Evolutionary conservation across 345 rosid genomes (phyloP).

Genomic region (Cardamine chenopodiifolia): DNA sequence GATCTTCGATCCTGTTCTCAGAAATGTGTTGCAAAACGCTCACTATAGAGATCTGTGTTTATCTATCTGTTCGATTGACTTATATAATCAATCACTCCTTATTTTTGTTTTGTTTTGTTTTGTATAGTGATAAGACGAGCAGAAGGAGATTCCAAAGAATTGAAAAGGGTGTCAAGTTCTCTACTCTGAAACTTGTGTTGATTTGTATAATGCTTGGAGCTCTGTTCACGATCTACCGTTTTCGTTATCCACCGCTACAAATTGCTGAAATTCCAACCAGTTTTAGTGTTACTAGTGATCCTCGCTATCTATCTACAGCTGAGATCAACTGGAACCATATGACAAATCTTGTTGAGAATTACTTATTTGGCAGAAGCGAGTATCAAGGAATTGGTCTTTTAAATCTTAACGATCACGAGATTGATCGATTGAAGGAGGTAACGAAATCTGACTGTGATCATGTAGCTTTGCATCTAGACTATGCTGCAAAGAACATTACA

Average conservation of each 20-base stretch:
- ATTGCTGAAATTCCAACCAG: constrained; percentile 56
- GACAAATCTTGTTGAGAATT: constrained; percentile 51
- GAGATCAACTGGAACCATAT: constrained; percentile 70
- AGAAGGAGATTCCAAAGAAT: constrained; percentile 54
- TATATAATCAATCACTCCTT: constrained; percentile 5
- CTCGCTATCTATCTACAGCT: constrained; percentile 58
- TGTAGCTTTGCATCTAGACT: constrained; percentile 56
- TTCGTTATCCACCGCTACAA: constrained; percentile 65
- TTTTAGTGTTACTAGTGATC: constrained; percentile 51
- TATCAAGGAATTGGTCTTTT: constrained; percentile 76
- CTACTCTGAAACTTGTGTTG: constrained; percentile 57
- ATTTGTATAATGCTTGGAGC: constrained; percentile 58
- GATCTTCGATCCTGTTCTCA: not conserved
- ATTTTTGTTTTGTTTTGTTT: constrained; percentile 4
- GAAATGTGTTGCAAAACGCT: not conserved
- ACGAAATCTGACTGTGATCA: constrained; percentile 60
- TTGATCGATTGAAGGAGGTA: constrained; percentile 58
- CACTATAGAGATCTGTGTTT: not conserved
- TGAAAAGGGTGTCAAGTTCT: constrained; percentile 61
- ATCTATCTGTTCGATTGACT: not conserved
- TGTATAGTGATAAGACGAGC: constrained; percentile 56
- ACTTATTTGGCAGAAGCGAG: constrained; percentile 47
- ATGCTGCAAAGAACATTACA: constrained; percentile 50
- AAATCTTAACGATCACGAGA: constrained; percentile 68
- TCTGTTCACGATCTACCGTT: constrained; percentile 60